These are phyloP conservation scores for Pestalotiopsis sp. DNA, from an alignment of 2,329 filamentous ascomycete genomes.

Conservation along the genomic window DNA sequence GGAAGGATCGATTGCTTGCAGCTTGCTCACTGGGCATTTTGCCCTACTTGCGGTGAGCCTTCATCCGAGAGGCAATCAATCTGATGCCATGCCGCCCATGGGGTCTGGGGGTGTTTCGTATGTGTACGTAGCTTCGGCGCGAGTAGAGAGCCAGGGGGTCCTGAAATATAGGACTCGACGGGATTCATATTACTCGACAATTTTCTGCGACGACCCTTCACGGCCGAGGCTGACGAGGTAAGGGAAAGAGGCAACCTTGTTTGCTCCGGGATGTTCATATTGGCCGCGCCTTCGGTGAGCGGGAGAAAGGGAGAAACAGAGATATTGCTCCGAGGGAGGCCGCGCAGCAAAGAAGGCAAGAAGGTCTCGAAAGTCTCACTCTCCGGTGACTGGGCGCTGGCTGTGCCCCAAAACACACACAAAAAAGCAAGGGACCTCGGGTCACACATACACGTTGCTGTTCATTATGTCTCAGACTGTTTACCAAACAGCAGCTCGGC, in stretches of 20 bases:
- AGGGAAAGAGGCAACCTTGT: conserved; percentile 6
- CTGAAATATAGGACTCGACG: neutral
- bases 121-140: neutral
- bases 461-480: neutral
- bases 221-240: conserved; percentile 10
- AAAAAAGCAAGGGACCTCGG: neutral
- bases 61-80: conserved; percentile 1
- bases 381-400: neutral
- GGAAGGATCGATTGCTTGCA: neutral
- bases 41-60: neutral
- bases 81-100: neutral
- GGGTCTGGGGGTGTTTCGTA: neutral
- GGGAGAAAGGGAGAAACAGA: neutral
- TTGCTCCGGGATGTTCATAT: neutral
- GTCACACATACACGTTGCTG: neutral
- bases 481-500: neutral
- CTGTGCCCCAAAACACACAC: neutral
- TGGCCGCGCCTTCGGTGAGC: neutral
- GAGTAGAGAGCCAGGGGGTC: neutral
- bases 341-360: neutral
- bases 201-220: neutral
- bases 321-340: neutral
- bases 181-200: neutral
- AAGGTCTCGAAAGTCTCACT: neutral
- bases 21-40: neutral